phyloP scores from a whole-genome alignment of 2,329 filamentous ascomycete species.

The Clonostachys rhizophaga region DNA sequence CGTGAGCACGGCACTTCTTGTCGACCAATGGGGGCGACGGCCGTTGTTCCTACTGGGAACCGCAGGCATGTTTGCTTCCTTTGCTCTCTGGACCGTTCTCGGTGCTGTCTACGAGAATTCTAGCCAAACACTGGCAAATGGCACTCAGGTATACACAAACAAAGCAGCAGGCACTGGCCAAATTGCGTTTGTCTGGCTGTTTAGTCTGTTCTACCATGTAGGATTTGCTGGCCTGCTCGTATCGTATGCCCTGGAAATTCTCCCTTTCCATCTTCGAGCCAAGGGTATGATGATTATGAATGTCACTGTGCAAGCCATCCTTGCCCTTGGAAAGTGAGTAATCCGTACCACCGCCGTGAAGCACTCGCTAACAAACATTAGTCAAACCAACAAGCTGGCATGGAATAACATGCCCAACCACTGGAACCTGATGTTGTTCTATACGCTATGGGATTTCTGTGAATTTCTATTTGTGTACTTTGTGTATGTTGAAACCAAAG shows the following conservation, averaged over 20 bases:
- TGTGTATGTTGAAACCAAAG: constrained; percentile 67
- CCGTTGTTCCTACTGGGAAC: constrained; percentile 47
- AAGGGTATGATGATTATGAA: constrained; percentile 16
- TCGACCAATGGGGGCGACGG: constrained; percentile 46
- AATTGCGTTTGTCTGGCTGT: constrained; percentile 50
- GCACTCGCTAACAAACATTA: constrained; percentile 30
- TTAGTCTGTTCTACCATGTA: constrained; percentile 16
- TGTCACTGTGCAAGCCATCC: constrained; percentile 7
- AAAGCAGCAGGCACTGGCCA: too few species aligned
- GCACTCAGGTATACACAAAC: constrained; percentile 3
- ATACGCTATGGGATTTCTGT: constrained; percentile 2
- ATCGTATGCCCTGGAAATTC: constrained; percentile 14
- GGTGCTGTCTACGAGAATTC: constrained; percentile 48
- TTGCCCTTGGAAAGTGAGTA: constrained; percentile 7
- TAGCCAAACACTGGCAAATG: constrained; percentile 3
- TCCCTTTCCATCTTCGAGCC: constrained; percentile 14
- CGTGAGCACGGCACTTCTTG: constrained; percentile 42
- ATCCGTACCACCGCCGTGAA: constrained; percentile 20
- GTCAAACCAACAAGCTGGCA: constrained; percentile 10
- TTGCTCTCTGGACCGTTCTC: constrained; percentile 43
- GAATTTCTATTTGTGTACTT: constrained; percentile 60
- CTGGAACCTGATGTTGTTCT: constrained; percentile 4
- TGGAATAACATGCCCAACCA: constrained; percentile 8
- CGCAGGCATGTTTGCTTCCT: constrained; percentile 40
- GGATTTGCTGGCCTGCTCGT: constrained; percentile 15